These are phyloP conservation scores for Pyrenophora seminiperda DNA, from an alignment of 2,329 filamentous ascomycete species.

Conservation along the genomic window DNA sequence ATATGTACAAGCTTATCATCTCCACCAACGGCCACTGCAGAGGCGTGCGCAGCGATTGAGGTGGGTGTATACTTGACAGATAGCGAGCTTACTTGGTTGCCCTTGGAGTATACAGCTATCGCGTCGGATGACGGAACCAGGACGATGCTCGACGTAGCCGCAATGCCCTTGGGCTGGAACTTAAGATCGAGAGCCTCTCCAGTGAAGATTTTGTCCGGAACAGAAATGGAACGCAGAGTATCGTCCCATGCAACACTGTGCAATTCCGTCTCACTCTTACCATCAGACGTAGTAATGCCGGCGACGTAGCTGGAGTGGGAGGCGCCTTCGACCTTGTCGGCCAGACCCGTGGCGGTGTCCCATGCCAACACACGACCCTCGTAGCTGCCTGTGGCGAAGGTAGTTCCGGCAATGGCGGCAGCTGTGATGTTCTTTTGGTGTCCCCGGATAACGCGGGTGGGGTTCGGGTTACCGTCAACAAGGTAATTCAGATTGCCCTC, in stretches of 20 bases:
- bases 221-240: slow-evolving; percentile 78
- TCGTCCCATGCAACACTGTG: slow-evolving; percentile 96
- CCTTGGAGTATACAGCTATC: slow-evolving; percentile 65
- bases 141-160: slow-evolving; percentile 59
- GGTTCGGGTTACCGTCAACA: slow-evolving; percentile 69
- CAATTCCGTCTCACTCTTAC: slow-evolving; percentile 55
- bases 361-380: slow-evolving; percentile 87
- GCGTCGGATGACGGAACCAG: slow-evolving; percentile 60
- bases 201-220: slow-evolving; percentile 74
- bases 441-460: slow-evolving; percentile 75
- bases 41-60: slow-evolving; percentile 71
- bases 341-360: slow-evolving; percentile 73
- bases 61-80: slow-evolving; percentile 69
- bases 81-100: slow-evolving; percentile 63
- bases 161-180: slow-evolving; percentile 79
- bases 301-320: slow-evolving; percentile 85
- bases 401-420: slow-evolving; percentile 65
- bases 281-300: slow-evolving; percentile 65
- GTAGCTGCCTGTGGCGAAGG: slow-evolving; percentile 87
- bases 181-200: slow-evolving; percentile 70
- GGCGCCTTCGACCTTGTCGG: slow-evolving; percentile 75
- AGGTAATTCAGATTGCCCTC: slow-evolving; percentile 91
- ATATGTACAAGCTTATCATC: slow-evolving; percentile 76
- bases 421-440: slow-evolving; percentile 92
- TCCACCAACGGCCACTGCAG: slow-evolving; percentile 74